Base-by-base conservation (phyloP, 2,329 filamentous ascomycete species). In the Lachnellula arida region DNA sequence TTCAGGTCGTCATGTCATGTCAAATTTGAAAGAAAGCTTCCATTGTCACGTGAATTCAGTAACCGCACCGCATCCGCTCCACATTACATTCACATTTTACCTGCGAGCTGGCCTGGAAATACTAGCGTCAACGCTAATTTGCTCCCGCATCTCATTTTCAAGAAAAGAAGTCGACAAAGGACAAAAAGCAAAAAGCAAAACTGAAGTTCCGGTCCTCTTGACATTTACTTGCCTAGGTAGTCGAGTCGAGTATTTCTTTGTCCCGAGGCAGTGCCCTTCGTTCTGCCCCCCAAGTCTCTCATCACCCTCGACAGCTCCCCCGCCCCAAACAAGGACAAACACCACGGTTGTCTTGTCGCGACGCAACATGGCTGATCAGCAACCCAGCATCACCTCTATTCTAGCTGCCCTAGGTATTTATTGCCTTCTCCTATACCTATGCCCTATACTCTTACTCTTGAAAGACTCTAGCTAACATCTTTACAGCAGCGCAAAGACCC, bases 311-410 rank as follows among this genome's bases (percentile, higher is more conserved):
- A 15, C 35, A 17, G 9, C 9, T 40, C 15, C 22, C 11, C 32
- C 17, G 11, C 14, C 19, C 15, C 19, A 28, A 19, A 25, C 25
- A 46, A 17, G 23, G 12, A 32, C 44, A 25, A 34, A 25, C 5
- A 44, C 23, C n/a, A 25, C 12, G n/a, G 44, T 32, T 28, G 51
- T 40, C 23, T 32, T 28, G 46, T 40, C 37, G 17, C 14, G n/a
- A 17, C 17, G 34, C 59, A 63, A 40, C 42, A 78, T 78, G 76
- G 74, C 74, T 50, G 74, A 75, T 57, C 72, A 72, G 63, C 72
- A 72, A 64, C 69, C 74, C 15, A 78, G 78, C 64, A 78, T 81
- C 60, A 74, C 73, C 39, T 73, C 76, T 46, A 79, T 81, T 62
- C 70, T 81, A 51, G 77, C 78, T 56, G 77, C 77, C 48, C 70